phyloP scores from a whole-genome alignment of 139 green algal genomes.

The Chlorella sp. region DNA sequence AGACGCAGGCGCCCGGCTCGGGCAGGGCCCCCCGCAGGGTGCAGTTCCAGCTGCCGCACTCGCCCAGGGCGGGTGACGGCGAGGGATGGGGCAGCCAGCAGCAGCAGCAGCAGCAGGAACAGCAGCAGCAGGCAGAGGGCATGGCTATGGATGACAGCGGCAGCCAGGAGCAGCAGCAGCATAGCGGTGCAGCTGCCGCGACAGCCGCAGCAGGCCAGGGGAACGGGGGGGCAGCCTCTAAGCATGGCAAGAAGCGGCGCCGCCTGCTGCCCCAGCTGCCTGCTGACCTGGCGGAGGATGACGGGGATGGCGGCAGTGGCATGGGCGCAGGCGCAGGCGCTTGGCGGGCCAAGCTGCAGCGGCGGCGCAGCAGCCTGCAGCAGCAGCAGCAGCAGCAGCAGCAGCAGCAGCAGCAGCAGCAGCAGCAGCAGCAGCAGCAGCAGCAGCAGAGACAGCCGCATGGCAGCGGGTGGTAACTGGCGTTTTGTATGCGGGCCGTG shows the following conservation, averaged over 20 bases:
- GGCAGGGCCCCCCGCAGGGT: neutral
- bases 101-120: neutral
- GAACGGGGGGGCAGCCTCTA: neutral
- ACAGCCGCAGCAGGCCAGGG: neutral
- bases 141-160: neutral
- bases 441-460: neutral
- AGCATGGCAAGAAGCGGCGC: neutral
- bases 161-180: neutral
- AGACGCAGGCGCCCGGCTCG: neutral
- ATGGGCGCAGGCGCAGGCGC: neutral
- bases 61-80: neutral
- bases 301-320: neutral
- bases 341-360: neutral
- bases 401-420: neutral
- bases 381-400: neutral
- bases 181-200: neutral
- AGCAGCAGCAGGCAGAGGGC: neutral
- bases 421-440: neutral
- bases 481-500: too few species aligned
- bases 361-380: neutral
- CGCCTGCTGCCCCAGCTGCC: constrained; percentile 22
- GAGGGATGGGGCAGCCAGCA: neutral
- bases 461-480: neutral
- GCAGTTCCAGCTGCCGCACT: constrained; percentile 13
- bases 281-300: neutral